Percentiles rank a stretch among this genome's conserved stretches.
Evolutionary conservation across 2,329 filamentous ascomycete species (phyloP).

Genomic region (Capronia americana): DNA sequence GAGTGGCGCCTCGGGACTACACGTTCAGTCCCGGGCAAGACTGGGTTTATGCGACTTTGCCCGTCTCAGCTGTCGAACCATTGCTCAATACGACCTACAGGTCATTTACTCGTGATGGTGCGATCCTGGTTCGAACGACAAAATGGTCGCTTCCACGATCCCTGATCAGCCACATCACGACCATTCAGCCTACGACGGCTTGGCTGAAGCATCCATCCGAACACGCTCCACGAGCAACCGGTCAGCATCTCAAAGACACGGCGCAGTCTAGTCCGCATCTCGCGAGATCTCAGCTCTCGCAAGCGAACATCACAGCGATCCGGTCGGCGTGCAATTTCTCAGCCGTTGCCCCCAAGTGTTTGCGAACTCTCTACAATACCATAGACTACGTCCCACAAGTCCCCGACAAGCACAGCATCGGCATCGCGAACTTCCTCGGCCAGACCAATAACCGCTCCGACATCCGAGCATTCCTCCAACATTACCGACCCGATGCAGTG

Average conservation of each 20-base stretch:
- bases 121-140: neutral
- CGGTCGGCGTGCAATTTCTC: neutral
- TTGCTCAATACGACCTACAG: neutral
- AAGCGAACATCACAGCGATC: neutral
- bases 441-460: neutral
- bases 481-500: neutral
- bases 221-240: neutral
- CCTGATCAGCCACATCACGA: neutral
- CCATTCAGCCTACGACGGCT: neutral
- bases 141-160: neutral
- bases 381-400: neutral
- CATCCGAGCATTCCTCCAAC: neutral
- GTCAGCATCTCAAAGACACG: neutral
- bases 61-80: neutral
- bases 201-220: neutral
- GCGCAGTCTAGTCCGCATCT: neutral
- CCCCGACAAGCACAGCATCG: neutral
- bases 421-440: constrained; percentile 1
- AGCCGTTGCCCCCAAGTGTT: neutral
- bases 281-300: neutral
- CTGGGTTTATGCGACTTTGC: neutral
- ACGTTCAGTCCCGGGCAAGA: neutral
- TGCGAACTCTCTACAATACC: neutral
- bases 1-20: neutral
- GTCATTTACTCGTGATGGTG: neutral